These are phyloP conservation scores for Ceratocystis lukuohia DNA, from an alignment of 2,329 filamentous ascomycete genomes.

Conservation along the genomic window DNA sequence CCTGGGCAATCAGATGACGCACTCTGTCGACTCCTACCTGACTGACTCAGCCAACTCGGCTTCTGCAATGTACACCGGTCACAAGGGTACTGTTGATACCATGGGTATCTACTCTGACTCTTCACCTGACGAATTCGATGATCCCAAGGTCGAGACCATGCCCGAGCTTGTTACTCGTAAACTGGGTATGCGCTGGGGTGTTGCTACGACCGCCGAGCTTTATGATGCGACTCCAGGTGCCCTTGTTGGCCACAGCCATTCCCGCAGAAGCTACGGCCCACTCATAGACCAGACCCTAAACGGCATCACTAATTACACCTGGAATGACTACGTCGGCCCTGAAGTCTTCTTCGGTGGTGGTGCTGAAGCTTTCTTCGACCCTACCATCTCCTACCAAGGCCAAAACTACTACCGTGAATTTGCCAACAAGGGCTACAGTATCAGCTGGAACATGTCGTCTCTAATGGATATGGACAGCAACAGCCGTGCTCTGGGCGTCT, in stretches of 20 bases:
- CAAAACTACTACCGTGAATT: conserved; percentile 73
- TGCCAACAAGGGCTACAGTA: conserved; percentile 54
- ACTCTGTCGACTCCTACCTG: conserved; percentile 73
- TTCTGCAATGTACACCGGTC: conserved; percentile 66
- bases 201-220: conserved; percentile 67
- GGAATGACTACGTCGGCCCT: conserved; percentile 59
- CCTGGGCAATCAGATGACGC: conserved; percentile 80
- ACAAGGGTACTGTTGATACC: conserved; percentile 73
- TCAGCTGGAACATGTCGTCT: conserved; percentile 62
- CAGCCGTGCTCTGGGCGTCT: conserved; percentile 61
- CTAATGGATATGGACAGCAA: conserved; percentile 44
- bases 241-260: conserved; percentile 57
- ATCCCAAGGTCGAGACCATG: conserved; percentile 77
- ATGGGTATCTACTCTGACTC: conserved; percentile 70
- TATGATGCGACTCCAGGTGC: conserved; percentile 74
- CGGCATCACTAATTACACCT: conserved; percentile 66
- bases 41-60: conserved; percentile 80
- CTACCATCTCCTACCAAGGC: conserved; percentile 45
- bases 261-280: conserved; percentile 53
- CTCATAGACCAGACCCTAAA: conserved; percentile 66
- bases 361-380: conserved; percentile 57
- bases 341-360: conserved; percentile 75
- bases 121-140: conserved; percentile 58
- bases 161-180: conserved; percentile 63
- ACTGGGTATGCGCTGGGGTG: conserved; percentile 46